Conservation (phyloP, 1,284 basidiomycete species). For the Boletus chippewaensis region DNA sequence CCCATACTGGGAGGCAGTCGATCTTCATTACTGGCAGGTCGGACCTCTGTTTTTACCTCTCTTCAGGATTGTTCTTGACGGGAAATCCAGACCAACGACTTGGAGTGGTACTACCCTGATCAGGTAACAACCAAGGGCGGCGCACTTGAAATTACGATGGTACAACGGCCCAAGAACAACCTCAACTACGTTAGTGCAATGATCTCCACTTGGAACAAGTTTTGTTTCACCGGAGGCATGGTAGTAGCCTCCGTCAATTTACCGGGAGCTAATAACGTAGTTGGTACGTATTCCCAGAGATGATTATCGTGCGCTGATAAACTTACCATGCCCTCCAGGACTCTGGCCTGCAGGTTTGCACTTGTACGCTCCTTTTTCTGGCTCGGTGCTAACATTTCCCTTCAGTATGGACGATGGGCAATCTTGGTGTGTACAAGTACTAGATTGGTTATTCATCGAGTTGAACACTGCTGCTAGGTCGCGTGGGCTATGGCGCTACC, state of each 20-base stretch:
- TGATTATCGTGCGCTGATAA: constrained; percentile 32
- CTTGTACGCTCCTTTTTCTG: not conserved
- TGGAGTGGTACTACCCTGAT: constrained; percentile 74
- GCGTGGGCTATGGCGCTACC: constrained; percentile 58
- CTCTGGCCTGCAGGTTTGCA: constrained; percentile 32
- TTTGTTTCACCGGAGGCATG: constrained; percentile 89
- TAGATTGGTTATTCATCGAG: not conserved
- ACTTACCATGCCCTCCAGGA: constrained; percentile 13
- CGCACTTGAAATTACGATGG: constrained; percentile 73
- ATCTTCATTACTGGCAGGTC: constrained; percentile 37
- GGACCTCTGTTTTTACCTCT: not conserved
- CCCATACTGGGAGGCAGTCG: constrained; percentile 58
- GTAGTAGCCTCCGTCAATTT: constrained; percentile 70
- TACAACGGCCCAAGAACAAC: constrained; percentile 58
- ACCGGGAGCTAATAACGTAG: constrained; percentile 61
- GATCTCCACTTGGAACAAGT: constrained; percentile 82
- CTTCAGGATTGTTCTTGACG: not conserved
- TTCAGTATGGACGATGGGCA: constrained; percentile 58
- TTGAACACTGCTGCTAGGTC: constrained; percentile 21
- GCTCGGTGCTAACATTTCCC: constrained; percentile 12
- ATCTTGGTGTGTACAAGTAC: constrained; percentile 38
- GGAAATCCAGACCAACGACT: constrained; percentile 37
- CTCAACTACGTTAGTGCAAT: constrained; percentile 71
- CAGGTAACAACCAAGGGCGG: constrained; percentile 77
- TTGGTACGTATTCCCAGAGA: constrained; percentile 41